phyloP scores from a whole-genome alignment of 2,329 filamentous ascomycete species.

The Penicillium sp. region DNA sequence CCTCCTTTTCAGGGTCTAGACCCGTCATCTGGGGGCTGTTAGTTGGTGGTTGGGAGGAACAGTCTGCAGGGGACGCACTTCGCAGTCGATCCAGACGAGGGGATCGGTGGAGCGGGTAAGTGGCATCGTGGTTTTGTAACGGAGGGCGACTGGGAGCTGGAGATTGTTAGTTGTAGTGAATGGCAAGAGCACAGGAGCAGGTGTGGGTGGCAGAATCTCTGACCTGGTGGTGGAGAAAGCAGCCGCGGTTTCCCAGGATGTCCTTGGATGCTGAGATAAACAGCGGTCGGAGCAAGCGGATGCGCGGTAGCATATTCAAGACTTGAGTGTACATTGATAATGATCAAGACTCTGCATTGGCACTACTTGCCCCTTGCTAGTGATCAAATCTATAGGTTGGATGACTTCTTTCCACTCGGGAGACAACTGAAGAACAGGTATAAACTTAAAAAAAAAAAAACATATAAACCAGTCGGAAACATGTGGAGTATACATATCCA shows the following conservation, averaged over 20 bases:
- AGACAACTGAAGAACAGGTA: neutral
- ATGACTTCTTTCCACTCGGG: neutral
- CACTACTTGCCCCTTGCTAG: neutral
- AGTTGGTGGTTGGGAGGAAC: neutral
- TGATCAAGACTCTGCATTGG: neutral
- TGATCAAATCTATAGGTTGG: neutral
- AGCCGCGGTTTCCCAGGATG: constrained; percentile 18
- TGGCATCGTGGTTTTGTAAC: constrained; percentile 33
- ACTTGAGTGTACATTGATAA: neutral
- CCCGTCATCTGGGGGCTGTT: constrained; percentile 74
- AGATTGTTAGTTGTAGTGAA: neutral
- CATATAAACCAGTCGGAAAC: neutral
- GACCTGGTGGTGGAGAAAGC: constrained; percentile 24
- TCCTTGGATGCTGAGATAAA: constrained; percentile 1
- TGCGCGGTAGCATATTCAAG: constrained; percentile 1
- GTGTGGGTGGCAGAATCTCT: constrained; percentile 11
- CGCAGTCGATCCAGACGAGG: constrained; percentile 82
- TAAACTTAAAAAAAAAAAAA: neutral
- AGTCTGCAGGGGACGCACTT: constrained; percentile 43
- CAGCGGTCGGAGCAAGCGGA: neutral
- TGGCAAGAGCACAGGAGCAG: neutral
- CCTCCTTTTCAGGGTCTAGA: constrained; percentile 70
- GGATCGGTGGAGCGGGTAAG: constrained; percentile 55
- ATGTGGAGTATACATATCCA: neutral
- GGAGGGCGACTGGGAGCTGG: neutral